phyloP scores from a whole-genome alignment of 2,329 filamentous ascomycete species.

The Clathrospora elynae region DNA sequence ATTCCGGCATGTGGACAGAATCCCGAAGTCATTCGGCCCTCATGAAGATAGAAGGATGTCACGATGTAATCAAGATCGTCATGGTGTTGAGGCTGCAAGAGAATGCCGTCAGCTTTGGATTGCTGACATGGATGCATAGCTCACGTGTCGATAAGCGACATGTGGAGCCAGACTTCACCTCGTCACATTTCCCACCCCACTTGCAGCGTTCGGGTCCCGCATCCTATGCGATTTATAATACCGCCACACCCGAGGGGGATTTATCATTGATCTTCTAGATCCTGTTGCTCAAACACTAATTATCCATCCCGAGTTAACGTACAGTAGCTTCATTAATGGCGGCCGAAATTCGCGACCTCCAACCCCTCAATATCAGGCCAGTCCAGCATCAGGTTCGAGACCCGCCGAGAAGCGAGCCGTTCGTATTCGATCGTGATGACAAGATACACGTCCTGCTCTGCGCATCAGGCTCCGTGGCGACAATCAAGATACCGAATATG shows the following conservation, averaged over 20 bases:
- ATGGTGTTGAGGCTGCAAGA: no score
- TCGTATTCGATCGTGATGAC: conserved; percentile 36
- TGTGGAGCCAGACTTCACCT: conserved; percentile 12
- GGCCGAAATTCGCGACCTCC: conserved; percentile 30
- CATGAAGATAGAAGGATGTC: no score
- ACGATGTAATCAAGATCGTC: no score
- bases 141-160: conserved; percentile 18
- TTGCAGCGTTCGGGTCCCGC: conserved; percentile 4
- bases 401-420: conserved; percentile 21
- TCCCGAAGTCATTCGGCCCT: no score
- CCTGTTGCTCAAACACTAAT: conserved; percentile 16
- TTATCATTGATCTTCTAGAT: conserved; percentile 5
- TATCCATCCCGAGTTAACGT: conserved; percentile 1
- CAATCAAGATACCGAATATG: conserved; percentile 71
- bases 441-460: conserved; percentile 66
- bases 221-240: conserved; percentile 16
- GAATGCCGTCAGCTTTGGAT: no score
- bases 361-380: conserved; percentile 36
- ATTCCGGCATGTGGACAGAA: no score
- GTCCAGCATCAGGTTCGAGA: conserved; percentile 32
- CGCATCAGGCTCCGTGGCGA: conserved; percentile 78
- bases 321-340: conserved; percentile 28
- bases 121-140: background rate
- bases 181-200: conserved; percentile 6
- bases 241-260: conserved; percentile 5